These are phyloP conservation scores for Boehmeria nivea DNA, from an alignment of 306 rosid genomes.

Conservation along the genomic window DNA sequence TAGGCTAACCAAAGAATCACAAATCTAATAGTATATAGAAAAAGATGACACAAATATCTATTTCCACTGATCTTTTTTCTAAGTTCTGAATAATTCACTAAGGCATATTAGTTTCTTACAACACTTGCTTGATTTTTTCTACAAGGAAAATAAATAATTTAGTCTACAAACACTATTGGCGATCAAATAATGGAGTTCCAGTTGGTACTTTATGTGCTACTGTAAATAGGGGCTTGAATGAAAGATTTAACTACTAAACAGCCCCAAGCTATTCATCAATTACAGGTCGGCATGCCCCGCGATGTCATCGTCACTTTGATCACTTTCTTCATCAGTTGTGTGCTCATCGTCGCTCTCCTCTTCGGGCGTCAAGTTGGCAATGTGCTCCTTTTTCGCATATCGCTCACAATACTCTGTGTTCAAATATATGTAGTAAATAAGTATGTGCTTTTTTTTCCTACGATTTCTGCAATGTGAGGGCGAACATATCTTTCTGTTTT, in stretches of 20 bases:
- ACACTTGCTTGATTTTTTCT: conserved; percentile 17
- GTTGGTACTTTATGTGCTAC: conserved; percentile 28
- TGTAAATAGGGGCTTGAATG: conserved; percentile 29
- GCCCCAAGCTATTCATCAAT: conserved; percentile 9
- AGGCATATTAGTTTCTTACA: neutral
- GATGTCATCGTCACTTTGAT: conserved; percentile 79
- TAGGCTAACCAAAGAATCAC: no score
- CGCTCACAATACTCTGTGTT: conserved; percentile 85
- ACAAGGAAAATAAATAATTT: conserved; percentile 29
- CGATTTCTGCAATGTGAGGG: no score
- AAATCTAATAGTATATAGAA: no score
- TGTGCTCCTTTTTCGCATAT: conserved; percentile 79
- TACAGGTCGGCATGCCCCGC: conserved; percentile 83
- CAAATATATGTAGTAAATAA: conserved; percentile 21
- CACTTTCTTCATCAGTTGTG: conserved; percentile 65
- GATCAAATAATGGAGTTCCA: conserved; percentile 27
- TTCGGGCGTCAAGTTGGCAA: conserved; percentile 48
- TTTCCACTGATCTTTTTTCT: no score
- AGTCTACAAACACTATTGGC: conserved; percentile 27
- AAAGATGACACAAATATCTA: no score
- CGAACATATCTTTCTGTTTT: no score
- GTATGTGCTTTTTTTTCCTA: neutral
- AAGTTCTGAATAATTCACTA: no score
- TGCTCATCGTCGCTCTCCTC: conserved; percentile 77
- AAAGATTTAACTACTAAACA: conserved; percentile 7